These are phyloP conservation scores for Colletotrichum sp. DNA, from an alignment of 2,329 filamentous ascomycete species.

Conservation along the genomic window DNA sequence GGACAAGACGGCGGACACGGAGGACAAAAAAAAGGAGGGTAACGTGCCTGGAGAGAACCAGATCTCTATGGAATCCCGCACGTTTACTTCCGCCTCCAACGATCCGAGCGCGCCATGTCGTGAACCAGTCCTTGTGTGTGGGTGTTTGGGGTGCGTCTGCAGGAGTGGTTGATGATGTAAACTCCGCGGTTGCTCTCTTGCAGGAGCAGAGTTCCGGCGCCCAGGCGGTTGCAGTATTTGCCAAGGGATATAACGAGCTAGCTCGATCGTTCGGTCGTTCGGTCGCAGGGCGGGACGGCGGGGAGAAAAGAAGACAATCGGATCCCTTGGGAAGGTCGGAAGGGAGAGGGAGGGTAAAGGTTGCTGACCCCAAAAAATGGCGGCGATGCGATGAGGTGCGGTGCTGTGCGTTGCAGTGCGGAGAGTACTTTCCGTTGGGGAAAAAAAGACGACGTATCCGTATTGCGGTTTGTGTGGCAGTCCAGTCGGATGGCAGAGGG, in stretches of 20 bases:
- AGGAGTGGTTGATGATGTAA: background rate
- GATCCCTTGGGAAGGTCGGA: constrained; percentile 8
- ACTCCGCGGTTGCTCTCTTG: background rate
- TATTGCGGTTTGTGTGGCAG: background rate
- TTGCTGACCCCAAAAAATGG: background rate
- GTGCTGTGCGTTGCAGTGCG: background rate
- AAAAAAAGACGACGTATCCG: background rate
- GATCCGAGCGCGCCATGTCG: constrained; percentile 22
- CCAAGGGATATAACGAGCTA: background rate
- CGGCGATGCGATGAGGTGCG: background rate
- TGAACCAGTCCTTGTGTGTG: background rate
- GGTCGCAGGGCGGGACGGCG: background rate
- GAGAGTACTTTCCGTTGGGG: constrained; percentile 14
- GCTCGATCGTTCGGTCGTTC: background rate
- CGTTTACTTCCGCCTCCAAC: constrained; percentile 20
- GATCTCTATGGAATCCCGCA: constrained; percentile 17
- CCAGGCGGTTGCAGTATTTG: background rate
- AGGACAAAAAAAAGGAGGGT: background rate
- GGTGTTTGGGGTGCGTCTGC: background rate
- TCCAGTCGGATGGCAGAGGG: background rate
- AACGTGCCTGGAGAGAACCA: constrained; percentile 16
- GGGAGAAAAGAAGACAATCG: background rate
- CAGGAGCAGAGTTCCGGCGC: constrained; percentile 14
- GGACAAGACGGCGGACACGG: background rate
- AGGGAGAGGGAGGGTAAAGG: background rate